Conservation (phyloP, 2,329 filamentous ascomycete genomes). For the Hypoxylon sp. region DNA sequence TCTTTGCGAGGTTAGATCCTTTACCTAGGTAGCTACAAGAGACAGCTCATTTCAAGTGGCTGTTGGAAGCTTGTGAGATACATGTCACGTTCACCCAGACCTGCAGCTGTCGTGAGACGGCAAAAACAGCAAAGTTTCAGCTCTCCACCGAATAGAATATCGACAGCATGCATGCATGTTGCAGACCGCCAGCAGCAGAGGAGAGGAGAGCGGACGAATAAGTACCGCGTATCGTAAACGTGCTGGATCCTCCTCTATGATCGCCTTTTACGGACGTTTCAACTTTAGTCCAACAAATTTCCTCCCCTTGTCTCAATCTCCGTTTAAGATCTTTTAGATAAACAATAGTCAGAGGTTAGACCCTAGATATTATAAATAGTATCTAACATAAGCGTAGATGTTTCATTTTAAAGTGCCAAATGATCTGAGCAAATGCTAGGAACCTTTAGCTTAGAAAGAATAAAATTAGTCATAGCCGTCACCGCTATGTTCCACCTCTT, state of each 20-base stretch:
- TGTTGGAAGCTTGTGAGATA: not conserved
- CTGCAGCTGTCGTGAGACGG: constrained; percentile 39
- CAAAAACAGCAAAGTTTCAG: constrained; percentile 11
- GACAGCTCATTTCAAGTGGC: constrained; percentile 1
- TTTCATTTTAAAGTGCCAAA: constrained; percentile 15
- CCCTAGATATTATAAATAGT: constrained; percentile 20
- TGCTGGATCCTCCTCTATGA: constrained; percentile 17
- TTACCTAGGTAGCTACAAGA: too few relatives aligned
- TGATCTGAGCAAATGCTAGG: not conserved
- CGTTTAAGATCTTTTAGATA: not conserved
- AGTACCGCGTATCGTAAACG: constrained; percentile 16
- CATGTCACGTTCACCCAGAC: constrained; percentile 6
- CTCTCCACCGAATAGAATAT: constrained; percentile 18
- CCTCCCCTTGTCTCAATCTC: not conserved
- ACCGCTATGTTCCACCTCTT: constrained; percentile 1
- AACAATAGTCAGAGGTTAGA: constrained; percentile 4
- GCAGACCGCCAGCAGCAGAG: constrained; percentile 28
- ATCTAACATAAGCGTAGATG: constrained; percentile 17
- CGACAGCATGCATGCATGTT: not conserved
- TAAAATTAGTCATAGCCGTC: constrained; percentile 19
- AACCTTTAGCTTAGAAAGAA: constrained; percentile 12
- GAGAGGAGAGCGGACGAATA: constrained; percentile 23
- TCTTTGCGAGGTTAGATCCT: constrained; percentile 10
- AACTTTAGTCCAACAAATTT: not conserved
- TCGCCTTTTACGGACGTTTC: constrained; percentile 1